A percentile compares a stretch with the other conserved stretches of the same genome.
phyloP scores from a whole-genome alignment of 202 grass and related monocot genomes.

The Brachypodium distachyon region DNA sequence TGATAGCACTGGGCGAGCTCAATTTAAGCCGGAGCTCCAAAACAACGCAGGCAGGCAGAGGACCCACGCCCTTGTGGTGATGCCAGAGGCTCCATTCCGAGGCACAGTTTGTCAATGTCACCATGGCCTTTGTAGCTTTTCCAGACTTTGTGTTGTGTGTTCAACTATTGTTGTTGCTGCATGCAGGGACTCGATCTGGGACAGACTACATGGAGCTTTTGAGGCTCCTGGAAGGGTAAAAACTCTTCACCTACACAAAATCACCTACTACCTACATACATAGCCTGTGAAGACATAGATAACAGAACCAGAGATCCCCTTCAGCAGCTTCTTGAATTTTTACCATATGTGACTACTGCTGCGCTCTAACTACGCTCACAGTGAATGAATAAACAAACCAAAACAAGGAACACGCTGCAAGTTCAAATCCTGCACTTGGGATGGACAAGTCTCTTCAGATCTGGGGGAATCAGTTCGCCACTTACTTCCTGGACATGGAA shows the following conservation, averaged over 20 bases:
- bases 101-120: slow-evolving; percentile 45
- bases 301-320: not conserved
- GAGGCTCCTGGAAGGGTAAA: not conserved
- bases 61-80: slow-evolving; percentile 25
- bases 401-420: slow-evolving; percentile 15
- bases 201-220: not conserved
- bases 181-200: not conserved
- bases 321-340: slow-evolving; percentile 13
- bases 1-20: slow-evolving; percentile 25
- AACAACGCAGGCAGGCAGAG: slow-evolving; percentile 4
- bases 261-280: not conserved
- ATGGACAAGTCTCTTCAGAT: slow-evolving; percentile 16
- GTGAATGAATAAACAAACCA: slow-evolving; percentile 3
- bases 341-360: slow-evolving; percentile 1
- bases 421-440: slow-evolving; percentile 7
- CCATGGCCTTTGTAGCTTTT: slow-evolving; percentile 29
- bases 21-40: slow-evolving; percentile 32
- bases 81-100: slow-evolving; percentile 45
- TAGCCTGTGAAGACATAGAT: not conserved
- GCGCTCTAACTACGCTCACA: not conserved
- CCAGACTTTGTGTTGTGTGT: slow-evolving; percentile 40
- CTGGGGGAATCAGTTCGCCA: slow-evolving; percentile 26
- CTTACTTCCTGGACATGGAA: slow-evolving; percentile 14
- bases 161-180: not conserved
- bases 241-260: not conserved